phyloP scores from a whole-genome alignment of 805 yeast genomes.

The Scheffersomyces amazonensis region DNA sequence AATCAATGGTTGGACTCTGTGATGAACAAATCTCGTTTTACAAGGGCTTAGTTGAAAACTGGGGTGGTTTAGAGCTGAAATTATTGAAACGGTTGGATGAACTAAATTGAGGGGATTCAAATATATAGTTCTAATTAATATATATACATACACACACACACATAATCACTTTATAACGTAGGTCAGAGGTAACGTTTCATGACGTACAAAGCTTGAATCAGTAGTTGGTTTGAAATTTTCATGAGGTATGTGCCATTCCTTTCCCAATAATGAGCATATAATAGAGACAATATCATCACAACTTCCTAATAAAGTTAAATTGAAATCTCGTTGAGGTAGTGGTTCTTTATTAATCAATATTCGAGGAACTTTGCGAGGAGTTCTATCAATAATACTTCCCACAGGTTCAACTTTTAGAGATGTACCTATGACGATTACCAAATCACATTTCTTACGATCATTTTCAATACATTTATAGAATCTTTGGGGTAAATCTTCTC shows the following conservation, averaged over 20 bases:
- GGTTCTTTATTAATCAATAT: slow-evolving; percentile 76
- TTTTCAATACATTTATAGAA: slow-evolving; percentile 59
- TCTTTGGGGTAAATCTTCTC: slow-evolving; percentile 72
- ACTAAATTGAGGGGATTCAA: slow-evolving; percentile 8
- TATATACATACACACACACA: too few species aligned
- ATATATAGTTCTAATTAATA: background rate
- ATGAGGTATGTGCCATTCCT: slow-evolving; percentile 21
- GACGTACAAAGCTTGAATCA: background rate
- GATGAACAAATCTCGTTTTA: slow-evolving; percentile 75
- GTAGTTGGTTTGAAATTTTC: slow-evolving; percentile 4
- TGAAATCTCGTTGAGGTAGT: slow-evolving; percentile 74
- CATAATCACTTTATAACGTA: background rate
- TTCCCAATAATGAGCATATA: slow-evolving; percentile 31
- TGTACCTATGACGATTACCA: slow-evolving; percentile 83
- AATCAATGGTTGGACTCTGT: slow-evolving; percentile 68
- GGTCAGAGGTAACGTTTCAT: too few species aligned
- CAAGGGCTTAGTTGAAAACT: slow-evolving; percentile 61
- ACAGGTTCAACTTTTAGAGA: slow-evolving; percentile 93
- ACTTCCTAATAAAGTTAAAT: slow-evolving; percentile 69
- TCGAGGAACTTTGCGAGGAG: slow-evolving; percentile 77
- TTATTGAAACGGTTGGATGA: slow-evolving; percentile 22
- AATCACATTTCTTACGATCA: slow-evolving; percentile 70
- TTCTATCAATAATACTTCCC: slow-evolving; percentile 74
- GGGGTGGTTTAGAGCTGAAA: slow-evolving; percentile 56
- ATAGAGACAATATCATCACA: slow-evolving; percentile 81